Evolutionary conservation across 345 rosid genomes (phyloP).

Genomic region (Eucalyptus pauciflora): DNA sequence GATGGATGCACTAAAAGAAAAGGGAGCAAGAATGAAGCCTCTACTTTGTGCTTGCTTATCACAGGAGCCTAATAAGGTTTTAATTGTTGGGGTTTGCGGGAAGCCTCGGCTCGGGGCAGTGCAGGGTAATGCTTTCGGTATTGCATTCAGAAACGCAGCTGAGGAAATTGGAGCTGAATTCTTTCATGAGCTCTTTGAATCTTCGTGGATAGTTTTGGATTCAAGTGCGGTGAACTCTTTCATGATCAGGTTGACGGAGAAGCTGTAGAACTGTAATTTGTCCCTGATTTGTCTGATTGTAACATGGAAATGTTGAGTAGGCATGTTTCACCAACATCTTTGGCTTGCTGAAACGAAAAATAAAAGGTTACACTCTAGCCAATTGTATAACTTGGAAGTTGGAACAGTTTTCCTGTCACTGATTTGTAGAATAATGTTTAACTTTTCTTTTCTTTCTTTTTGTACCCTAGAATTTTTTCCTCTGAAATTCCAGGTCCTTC

Average conservation of each 20-base stretch:
- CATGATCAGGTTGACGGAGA: slow-evolving; percentile 82
- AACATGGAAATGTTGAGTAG: neutral
- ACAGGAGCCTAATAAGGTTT: slow-evolving; percentile 59
- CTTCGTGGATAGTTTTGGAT: slow-evolving; percentile 94
- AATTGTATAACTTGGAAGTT: neutral
- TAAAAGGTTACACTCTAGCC: neutral
- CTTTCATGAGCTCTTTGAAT: slow-evolving; percentile 93
- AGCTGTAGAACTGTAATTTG: slow-evolving; percentile 21
- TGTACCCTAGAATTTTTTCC: neutral
- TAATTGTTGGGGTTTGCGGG: slow-evolving; percentile 89
- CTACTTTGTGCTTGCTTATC: slow-evolving; percentile 75
- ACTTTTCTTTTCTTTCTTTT: neutral
- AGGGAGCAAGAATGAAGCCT: slow-evolving; percentile 89
- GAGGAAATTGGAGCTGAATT: slow-evolving; percentile 70
- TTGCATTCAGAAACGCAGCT: slow-evolving; percentile 82
- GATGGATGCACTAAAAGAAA: slow-evolving; percentile 96
- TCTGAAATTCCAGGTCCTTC: neutral
- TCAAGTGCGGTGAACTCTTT: slow-evolving; percentile 67
- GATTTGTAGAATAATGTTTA: neutral
- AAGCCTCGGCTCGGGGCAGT: slow-evolving; percentile 90
- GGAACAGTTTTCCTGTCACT: neutral
- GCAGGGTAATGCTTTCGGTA: slow-evolving; percentile 86
- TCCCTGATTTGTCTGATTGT: neutral
- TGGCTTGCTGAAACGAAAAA: neutral
- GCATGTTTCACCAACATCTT: neutral